Conservation (phyloP, 192 early-diverging fungal genomes). For the Mortierella antarctica region DNA sequence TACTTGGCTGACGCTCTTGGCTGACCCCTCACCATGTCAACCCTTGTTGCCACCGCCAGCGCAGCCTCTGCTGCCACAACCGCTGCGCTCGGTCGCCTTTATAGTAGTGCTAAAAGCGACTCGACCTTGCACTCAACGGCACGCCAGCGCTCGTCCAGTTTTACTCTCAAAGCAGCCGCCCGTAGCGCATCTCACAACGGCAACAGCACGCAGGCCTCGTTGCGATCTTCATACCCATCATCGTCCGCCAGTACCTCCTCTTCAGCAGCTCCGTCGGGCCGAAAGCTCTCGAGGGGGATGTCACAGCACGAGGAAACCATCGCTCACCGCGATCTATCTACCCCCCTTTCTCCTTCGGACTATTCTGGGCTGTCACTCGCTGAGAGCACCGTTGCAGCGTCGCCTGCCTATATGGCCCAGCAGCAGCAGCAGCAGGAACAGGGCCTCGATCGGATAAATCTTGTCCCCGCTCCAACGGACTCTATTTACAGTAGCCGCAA, state of each 20-base stretch:
- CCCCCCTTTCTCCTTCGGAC: not conserved
- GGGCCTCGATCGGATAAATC: constrained; percentile 40
- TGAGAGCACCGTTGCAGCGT: constrained; percentile 3
- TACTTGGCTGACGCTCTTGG: not conserved
- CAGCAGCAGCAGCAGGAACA: constrained; percentile 15
- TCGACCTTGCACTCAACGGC: not conserved
- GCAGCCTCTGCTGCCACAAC: constrained; percentile 15
- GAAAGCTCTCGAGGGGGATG: constrained; percentile 16
- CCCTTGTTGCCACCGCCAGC: constrained; percentile 12
- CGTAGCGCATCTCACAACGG: not conserved
- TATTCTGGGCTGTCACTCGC: not conserved
- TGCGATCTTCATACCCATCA: not conserved
- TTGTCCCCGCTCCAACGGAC: constrained; percentile 15
- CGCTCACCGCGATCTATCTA: constrained; percentile 21
- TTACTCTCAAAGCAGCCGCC: constrained; percentile 7
- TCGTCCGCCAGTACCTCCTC: too few species aligned
- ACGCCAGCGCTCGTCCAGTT: constrained; percentile 42
- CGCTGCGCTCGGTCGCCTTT: constrained; percentile 33
- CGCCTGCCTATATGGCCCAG: not conserved
- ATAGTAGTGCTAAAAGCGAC: constrained; percentile 5
- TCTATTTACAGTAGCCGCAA: constrained; percentile 1
- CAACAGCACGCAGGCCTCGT: not conserved
- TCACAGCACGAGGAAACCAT: constrained; percentile 10
- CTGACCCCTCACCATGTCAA: constrained; percentile 5
- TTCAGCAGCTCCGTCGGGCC: not conserved